phyloP scores from a whole-genome alignment of 495 filamentous ascomycete genomes.

The Tuber borchii region DNA sequence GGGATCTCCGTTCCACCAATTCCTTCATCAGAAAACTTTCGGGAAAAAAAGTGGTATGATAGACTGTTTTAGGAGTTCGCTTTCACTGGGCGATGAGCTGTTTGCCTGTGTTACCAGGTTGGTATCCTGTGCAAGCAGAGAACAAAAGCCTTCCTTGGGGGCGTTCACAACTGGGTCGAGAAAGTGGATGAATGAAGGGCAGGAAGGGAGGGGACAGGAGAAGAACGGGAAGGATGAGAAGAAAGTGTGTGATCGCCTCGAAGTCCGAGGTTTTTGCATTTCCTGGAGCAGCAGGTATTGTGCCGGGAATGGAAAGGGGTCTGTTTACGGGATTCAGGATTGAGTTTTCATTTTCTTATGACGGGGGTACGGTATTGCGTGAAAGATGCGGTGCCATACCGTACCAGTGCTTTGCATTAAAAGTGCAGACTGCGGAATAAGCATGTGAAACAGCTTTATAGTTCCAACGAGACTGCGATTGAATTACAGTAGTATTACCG shows the following conservation, averaged over 20 bases:
- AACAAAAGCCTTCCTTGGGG: not conserved
- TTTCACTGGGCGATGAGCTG: not conserved
- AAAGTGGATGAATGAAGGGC: not conserved
- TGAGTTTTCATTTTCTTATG: not conserved
- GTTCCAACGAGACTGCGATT: not conserved
- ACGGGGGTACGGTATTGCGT: not conserved
- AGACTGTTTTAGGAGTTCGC: not conserved
- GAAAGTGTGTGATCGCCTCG: not conserved
- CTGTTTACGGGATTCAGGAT: not conserved
- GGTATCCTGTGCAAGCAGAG: not conserved
- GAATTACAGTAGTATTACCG: not conserved
- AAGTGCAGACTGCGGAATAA: not conserved
- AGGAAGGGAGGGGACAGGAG: not conserved
- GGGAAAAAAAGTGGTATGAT: not conserved
- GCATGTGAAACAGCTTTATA: not conserved
- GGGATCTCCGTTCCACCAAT: not conserved
- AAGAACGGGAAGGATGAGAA: not conserved
- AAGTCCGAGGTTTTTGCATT: not conserved
- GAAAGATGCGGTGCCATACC: not conserved
- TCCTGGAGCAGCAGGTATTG: not conserved
- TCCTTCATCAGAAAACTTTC: not conserved
- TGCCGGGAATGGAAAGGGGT: not conserved
- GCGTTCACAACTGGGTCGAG: not conserved
- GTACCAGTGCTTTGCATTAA: not conserved
- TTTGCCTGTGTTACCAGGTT: not conserved